phyloP scores from a whole-genome alignment of 805 yeast genomes.

The Sugiyamaella smithiae region DNA sequence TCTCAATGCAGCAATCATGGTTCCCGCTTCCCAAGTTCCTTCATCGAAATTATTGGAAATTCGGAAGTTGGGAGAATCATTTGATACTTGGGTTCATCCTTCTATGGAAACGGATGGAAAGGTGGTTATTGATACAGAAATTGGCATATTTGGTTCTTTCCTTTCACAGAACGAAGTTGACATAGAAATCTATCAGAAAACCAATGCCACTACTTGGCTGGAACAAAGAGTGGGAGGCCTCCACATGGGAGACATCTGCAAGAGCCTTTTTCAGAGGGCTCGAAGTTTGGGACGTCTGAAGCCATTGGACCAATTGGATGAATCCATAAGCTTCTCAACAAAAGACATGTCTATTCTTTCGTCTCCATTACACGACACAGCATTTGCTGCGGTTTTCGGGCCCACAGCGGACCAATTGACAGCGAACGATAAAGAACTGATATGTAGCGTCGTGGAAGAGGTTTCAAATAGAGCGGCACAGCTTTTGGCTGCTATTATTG shows the following conservation, averaged over 20 bases:
- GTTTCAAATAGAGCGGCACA: not conserved
- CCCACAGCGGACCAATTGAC: not conserved
- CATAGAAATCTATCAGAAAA: not conserved
- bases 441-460: not conserved
- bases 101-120: not conserved
- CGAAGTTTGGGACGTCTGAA: not conserved
- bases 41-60: not conserved
- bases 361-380: not conserved
- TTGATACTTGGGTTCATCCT: not conserved
- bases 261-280: not conserved
- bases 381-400: not conserved
- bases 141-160: not conserved
- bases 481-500: not conserved
- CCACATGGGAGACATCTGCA: not conserved
- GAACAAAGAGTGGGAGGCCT: not conserved
- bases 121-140: constrained; percentile 1
- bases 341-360: not conserved
- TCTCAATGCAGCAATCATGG: not conserved
- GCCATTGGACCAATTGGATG: not conserved
- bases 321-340: not conserved
- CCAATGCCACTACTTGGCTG: not conserved
- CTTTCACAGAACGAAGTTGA: constrained; percentile 1
- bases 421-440: not conserved
- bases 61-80: not conserved
- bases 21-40: not conserved